Base-by-base conservation (phyloP, 148 eudicot species). In the Cornus kousa region DNA sequence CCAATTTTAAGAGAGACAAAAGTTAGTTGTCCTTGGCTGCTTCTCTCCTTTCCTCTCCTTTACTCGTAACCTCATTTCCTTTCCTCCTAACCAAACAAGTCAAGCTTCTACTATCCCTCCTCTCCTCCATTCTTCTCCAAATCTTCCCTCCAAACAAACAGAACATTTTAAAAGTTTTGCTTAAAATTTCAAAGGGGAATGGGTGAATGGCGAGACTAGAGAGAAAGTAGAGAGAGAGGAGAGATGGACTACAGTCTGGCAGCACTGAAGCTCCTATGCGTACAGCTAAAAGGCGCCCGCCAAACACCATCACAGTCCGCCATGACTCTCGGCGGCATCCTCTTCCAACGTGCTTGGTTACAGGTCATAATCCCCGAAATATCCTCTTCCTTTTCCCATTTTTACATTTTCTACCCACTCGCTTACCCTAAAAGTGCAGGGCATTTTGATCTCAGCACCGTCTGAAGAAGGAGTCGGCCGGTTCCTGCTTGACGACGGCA, bases 331-430 rank as follows among this genome's bases (percentile, higher is more conserved):
- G 81, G 80, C 67, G 91, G 93, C 81, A 84, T 93, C 79, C 92
- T 91, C 83, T 95, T 95, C 87, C 99, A 95, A 77, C 99, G 97
- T 79, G 97, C 87, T 57, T 95, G 99, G 97, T 19, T 95, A 16
- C 90, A 87, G 86, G 90, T 85, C 5, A 10, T 22, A 7, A 32
- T 71, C 32, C 53, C 66, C 7, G 5, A 62, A n/a, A 4, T 62
- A n/a, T 24, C 24, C 68, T 40, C 67, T 64, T 32, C n/a, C 20
- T 24, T 28, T 31, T 24, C 14, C 37, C n/a, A 7, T 20, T 22
- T 2, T 62, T 62, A 17, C 66, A 5, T 20, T 1, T 13, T 70
- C 20, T 2, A 3, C 46, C 72, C 72, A 43, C 40, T 9, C 11
- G 6, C 9, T 77, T 24, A 8, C 24, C 22, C 37, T 17, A 32